These are phyloP conservation scores for Petunia hybrid DNA, from an alignment of 305 asterid genomes.

Conservation along the genomic window DNA sequence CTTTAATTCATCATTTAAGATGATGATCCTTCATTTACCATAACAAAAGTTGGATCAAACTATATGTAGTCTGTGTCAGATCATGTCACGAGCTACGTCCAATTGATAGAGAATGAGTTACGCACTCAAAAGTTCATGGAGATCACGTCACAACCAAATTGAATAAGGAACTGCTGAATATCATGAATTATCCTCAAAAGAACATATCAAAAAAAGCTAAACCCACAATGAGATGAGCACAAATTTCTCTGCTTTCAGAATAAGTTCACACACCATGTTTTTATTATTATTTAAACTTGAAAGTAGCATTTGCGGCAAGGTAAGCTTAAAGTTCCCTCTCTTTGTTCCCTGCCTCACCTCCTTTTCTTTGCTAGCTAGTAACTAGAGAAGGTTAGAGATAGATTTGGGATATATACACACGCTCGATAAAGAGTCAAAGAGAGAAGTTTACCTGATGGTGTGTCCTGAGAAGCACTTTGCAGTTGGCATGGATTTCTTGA, in stretches of 20 bases:
- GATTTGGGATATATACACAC: neutral
- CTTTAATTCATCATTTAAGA: slow-evolving; percentile 4
- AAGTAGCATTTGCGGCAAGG: neutral
- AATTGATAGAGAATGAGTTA: neutral
- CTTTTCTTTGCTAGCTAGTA: neutral
- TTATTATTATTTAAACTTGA: neutral
- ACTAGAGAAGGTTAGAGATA: neutral
- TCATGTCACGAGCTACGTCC: neutral
- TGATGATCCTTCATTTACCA: slow-evolving; percentile 1
- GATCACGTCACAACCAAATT: neutral
- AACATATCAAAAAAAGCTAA: neutral
- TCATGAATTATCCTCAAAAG: neutral
- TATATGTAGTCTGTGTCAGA: neutral
- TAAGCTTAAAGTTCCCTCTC: neutral
- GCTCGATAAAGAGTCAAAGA: slow-evolving; percentile 26
- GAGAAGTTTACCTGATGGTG: slow-evolving; percentile 86
- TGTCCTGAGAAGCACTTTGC: slow-evolving; percentile 92
- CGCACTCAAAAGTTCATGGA: neutral
- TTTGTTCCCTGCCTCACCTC: neutral
- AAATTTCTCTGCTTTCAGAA: neutral
- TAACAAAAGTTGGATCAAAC: slow-evolving; percentile 19
- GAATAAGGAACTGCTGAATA: neutral
- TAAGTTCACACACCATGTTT: neutral
- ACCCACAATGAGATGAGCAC: neutral
- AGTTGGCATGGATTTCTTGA: slow-evolving; percentile 94